Base-by-base conservation (phyloP, 2,329 filamentous ascomycete species). In the Fusarium torulosum region DNA sequence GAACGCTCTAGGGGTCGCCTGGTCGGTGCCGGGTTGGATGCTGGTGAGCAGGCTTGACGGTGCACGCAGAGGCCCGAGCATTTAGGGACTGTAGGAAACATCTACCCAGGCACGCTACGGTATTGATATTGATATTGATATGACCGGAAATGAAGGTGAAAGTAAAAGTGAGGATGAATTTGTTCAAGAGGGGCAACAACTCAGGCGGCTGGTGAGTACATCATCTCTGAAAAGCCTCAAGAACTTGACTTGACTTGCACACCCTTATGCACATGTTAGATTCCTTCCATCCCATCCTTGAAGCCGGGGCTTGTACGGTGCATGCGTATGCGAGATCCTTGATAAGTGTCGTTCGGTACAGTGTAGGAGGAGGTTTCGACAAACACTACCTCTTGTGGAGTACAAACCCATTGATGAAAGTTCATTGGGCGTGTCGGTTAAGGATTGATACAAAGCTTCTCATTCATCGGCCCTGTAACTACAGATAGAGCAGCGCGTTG, bases 311-410 rank as follows among this genome's bases (percentile, higher is more conserved):
- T 59, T 59, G 59, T 59, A 37, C 35, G 35, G 35, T 37, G 35
- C 17, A 38, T 57, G 20, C 44, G 33, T 49, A 59, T 65, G 60
- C 44, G 37, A 60, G 60, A 60, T 65, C 54, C 60, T 64, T 43
- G 60, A 59, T 52, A 59, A 31, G 33, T 47, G 25, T 56, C 37
- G 51, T 50, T 41, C 27, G 42, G 57, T 63, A 62, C 57, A 52
- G 45, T 68, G 65, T 61, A 65, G 60, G 56, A 65, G 35, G 41
- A 46, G 41, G 52, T 53, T 67, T 62, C 52, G 37, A 62, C 52
- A 56, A 59, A 46, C 63, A 59, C 52, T 37, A 49, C 52, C 37
- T 21, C 31, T 41, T 54, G 59, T 64, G 59, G 60, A 59, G 59
- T 41, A 33, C 46, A 21, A 53, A 46, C 40, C 35, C 47, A 42